Evolutionary conservation across 352 stramenopile genomes (phyloP).

Genomic region (Phytophthora megakarya): DNA sequence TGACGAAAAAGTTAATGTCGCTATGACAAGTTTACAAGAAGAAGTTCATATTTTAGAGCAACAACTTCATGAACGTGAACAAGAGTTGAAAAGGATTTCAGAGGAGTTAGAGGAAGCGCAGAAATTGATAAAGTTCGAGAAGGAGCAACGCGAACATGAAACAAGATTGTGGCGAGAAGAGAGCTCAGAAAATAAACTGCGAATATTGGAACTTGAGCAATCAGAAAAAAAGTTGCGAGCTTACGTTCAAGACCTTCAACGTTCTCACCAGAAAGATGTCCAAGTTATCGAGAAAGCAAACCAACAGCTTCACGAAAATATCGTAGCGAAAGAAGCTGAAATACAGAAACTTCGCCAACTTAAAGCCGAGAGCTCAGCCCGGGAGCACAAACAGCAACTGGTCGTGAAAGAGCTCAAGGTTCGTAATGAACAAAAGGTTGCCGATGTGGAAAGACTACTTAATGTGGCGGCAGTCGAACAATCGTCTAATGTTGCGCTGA

Average conservation of each 20-base stretch:
- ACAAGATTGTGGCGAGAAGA: neutral
- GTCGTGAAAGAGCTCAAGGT: slow-evolving; percentile 23
- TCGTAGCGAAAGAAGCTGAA: slow-evolving; percentile 3
- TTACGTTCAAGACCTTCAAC: slow-evolving; percentile 4
- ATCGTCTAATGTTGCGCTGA: neutral
- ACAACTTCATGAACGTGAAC: slow-evolving; percentile 14
- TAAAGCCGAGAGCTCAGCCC: neutral
- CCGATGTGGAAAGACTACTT: slow-evolving; percentile 9
- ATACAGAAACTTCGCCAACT: slow-evolving; percentile 8
- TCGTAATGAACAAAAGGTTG: slow-evolving; percentile 24
- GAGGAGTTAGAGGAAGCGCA: slow-evolving; percentile 14
- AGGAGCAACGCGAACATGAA: slow-evolving; percentile 12
- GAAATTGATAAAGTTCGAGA: neutral
- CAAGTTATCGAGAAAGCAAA: slow-evolving; percentile 13
- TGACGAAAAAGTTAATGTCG: slow-evolving; percentile 14
- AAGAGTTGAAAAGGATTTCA: slow-evolving; percentile 4
- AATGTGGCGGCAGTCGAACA: slow-evolving; percentile 7
- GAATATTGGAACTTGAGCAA: slow-evolving; percentile 21
- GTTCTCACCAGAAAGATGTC: slow-evolving; percentile 19
- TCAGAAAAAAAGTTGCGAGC: neutral
- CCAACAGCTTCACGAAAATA: slow-evolving; percentile 7
- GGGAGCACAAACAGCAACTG: slow-evolving; percentile 16
- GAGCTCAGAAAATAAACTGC: neutral
- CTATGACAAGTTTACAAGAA: slow-evolving; percentile 6
- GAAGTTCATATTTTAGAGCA: slow-evolving; percentile 3